Percentiles rank a stretch among this genome's conserved stretches.
These are phyloP conservation scores for Sporothrix brasiliensis DNA, from an alignment of 2,329 filamentous ascomycete genomes.

Conservation along the genomic window DNA sequence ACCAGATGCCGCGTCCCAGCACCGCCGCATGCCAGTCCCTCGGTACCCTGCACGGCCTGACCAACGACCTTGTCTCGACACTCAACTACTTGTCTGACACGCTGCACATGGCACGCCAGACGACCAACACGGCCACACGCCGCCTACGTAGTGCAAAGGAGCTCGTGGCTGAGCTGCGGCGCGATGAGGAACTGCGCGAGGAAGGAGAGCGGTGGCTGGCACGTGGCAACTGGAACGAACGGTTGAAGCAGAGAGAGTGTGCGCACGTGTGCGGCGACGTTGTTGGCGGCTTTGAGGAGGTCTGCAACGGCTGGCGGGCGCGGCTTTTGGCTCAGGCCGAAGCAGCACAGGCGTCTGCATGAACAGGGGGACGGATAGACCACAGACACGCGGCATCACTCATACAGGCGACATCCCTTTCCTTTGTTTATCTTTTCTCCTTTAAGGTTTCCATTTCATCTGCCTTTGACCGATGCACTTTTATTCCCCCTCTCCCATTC, in stretches of 20 bases:
- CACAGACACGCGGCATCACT: neutral
- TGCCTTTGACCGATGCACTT: neutral
- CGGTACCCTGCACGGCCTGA: slow-evolving; percentile 68
- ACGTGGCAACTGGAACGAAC: slow-evolving; percentile 79
- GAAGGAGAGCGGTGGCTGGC: slow-evolving; percentile 82
- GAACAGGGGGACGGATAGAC: neutral
- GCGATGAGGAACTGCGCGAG: slow-evolving; percentile 79
- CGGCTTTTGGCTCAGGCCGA: slow-evolving; percentile 70
- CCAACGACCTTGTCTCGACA: slow-evolving; percentile 73
- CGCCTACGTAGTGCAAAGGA: slow-evolving; percentile 81
- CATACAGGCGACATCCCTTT: neutral
- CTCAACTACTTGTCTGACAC: slow-evolving; percentile 87
- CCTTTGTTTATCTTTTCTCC: slow-evolving; percentile 2
- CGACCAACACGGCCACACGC: slow-evolving; percentile 77
- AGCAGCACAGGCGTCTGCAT: slow-evolving; percentile 46
- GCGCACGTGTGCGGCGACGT: slow-evolving; percentile 84
- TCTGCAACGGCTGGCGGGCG: slow-evolving; percentile 82
- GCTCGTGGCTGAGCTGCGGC: slow-evolving; percentile 79
- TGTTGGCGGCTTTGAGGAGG: slow-evolving; percentile 87
- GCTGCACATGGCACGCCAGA: slow-evolving; percentile 90
- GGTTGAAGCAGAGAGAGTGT: slow-evolving; percentile 76
- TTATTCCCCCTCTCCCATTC: neutral
- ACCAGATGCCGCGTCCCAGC: slow-evolving; percentile 67
- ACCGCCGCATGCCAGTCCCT: slow-evolving; percentile 67
- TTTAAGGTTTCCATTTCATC: neutral